Conservation (phyloP, 495 filamentous ascomycete species). For the Penicillium coffeae region DNA sequence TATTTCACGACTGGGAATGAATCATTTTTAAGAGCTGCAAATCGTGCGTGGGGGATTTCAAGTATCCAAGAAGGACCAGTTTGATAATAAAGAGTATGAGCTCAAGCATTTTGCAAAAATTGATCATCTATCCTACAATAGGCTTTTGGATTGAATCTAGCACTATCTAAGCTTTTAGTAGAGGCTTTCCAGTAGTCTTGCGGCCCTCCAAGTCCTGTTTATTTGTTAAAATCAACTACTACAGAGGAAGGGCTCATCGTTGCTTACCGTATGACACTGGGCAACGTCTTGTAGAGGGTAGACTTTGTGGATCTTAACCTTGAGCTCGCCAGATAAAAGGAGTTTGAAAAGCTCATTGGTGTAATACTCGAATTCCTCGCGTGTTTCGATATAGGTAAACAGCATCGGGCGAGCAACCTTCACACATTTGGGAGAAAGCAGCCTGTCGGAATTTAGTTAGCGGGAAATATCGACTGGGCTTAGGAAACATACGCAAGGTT, state of each 20-base stretch:
- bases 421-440: slow-evolving; percentile 72
- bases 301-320: slow-evolving; percentile 70
- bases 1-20: too few species aligned
- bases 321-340: slow-evolving; percentile 63
- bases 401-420: slow-evolving; percentile 74
- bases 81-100: background rate
- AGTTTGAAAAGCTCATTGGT: slow-evolving; percentile 69
- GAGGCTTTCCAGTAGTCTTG: slow-evolving; percentile 75
- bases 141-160: too few species aligned
- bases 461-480: background rate
- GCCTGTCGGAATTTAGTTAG: slow-evolving; percentile 18
- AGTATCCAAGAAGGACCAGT: too few species aligned
- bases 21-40: too few species aligned
- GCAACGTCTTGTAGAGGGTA: slow-evolving; percentile 78
- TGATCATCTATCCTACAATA: background rate
- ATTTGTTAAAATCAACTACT: slow-evolving; percentile 1
- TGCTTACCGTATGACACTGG: slow-evolving; percentile 61
- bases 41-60: too few species aligned
- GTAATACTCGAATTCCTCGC: slow-evolving; percentile 74
- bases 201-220: slow-evolving; percentile 71
- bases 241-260: background rate
- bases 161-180: slow-evolving; percentile 31
- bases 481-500: slow-evolving; percentile 51
- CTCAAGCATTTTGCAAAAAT: background rate
- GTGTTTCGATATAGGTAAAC: slow-evolving; percentile 68